Evolutionary conservation across 257 asterid genomes (phyloP).

Genomic region (Pogostemon cablin): DNA sequence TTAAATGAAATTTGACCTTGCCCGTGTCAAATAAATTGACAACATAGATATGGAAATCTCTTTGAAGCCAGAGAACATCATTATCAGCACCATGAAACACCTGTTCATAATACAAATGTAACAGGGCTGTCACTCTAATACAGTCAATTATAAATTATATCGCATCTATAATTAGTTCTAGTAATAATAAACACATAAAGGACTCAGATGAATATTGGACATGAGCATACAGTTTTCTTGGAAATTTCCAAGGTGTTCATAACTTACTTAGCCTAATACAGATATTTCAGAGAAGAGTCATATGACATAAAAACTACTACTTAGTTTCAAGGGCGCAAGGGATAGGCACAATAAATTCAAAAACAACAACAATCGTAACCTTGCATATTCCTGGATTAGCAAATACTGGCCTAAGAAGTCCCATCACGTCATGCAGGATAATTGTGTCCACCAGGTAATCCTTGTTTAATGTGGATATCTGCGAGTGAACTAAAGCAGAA

Average conservation of each 20-base stretch:
- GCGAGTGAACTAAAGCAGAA: constrained; percentile 25
- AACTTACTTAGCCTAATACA: neutral
- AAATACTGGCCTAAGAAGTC: constrained; percentile 76
- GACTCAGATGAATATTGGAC: neutral
- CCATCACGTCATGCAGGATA: constrained; percentile 76
- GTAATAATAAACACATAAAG: neutral
- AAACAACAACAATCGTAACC: constrained; percentile 43
- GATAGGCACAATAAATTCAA: constrained; percentile 1
- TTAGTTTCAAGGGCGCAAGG: neutral
- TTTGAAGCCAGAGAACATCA: constrained; percentile 97
- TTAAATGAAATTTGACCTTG: constrained; percentile 56
- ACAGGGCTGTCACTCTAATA: neutral
- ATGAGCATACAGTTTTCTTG: constrained; percentile 1
- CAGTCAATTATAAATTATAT: neutral
- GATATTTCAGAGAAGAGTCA: constrained; percentile 7
- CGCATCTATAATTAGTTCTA: neutral
- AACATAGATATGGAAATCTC: constrained; percentile 93
- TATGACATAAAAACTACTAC: neutral
- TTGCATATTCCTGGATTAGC: constrained; percentile 84
- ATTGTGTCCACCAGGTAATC: constrained; percentile 88
- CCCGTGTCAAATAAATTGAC: constrained; percentile 95
- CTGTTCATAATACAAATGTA: constrained; percentile 44
- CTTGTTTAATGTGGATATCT: constrained; percentile 72
- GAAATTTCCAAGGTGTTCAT: constrained; percentile 1
- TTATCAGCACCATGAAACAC: constrained; percentile 98